Evolutionary conservation across 805 yeast species (phyloP).

Genomic region (Naumovozyma baii): DNA sequence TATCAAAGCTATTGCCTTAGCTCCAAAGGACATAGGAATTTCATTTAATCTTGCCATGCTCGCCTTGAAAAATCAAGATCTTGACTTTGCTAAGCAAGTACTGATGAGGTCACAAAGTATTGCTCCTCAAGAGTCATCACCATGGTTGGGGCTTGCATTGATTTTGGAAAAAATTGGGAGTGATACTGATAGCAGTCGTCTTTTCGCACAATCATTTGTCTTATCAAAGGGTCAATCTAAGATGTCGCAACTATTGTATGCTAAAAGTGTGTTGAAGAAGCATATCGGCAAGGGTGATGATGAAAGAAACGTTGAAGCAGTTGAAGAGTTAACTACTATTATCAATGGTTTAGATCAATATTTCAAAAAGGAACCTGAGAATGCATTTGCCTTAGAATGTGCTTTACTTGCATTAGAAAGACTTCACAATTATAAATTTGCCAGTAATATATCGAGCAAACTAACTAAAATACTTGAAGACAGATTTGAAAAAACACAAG

Average conservation of each 20-base stretch:
- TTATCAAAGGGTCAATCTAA: conserved; percentile 68
- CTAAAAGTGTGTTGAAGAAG: conserved; percentile 44
- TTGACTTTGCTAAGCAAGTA: conserved; percentile 62
- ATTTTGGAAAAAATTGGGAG: conserved; percentile 45
- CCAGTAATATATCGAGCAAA: conserved; percentile 38
- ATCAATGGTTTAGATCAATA: conserved; percentile 56
- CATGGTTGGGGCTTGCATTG: conserved; percentile 87
- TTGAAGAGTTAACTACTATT: conserved; percentile 61
- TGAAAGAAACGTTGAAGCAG: conserved; percentile 46
- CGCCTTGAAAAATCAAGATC: conserved; percentile 59
- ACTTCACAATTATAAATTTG: conserved; percentile 49
- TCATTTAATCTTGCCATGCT: conserved; percentile 82
- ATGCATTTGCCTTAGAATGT: conserved; percentile 46
- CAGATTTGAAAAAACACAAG: conserved; percentile 48
- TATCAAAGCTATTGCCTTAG: conserved; percentile 66
- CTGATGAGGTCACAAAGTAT: conserved; percentile 67
- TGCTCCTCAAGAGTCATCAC: conserved; percentile 61
- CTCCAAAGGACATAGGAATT: conserved; percentile 53
- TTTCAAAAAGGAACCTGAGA: conserved; percentile 51
- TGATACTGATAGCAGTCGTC: conserved; percentile 37
- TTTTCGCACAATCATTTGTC: conserved; percentile 70
- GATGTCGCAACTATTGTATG: conserved; percentile 63
- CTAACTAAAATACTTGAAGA: conserved; percentile 44
- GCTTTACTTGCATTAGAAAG: conserved; percentile 58
- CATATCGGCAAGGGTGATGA: conserved; percentile 37